Evolutionary conservation across 768 basidiomycete species (phyloP).

Genomic region (Wakefieldia striispora): DNA sequence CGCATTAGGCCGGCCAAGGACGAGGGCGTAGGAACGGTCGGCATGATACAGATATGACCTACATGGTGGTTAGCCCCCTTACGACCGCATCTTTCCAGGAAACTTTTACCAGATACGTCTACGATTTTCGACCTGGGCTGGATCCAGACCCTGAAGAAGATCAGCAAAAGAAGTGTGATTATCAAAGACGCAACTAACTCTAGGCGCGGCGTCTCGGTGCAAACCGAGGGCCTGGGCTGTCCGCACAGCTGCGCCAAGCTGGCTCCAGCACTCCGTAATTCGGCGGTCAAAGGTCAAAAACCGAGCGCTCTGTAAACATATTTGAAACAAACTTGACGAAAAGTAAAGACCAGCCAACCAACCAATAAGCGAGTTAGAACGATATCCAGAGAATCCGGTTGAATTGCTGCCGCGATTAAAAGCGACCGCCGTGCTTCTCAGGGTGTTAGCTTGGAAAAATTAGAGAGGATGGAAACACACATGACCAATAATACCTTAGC

Average conservation of each 20-base stretch:
- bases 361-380: constrained; percentile 88
- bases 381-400: constrained; percentile 88
- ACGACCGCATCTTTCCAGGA: neutral
- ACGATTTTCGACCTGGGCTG: constrained; percentile 80
- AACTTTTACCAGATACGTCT: constrained; percentile 78
- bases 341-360: constrained; percentile 10
- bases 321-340: constrained; percentile 6
- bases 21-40: constrained; percentile 87
- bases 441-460: constrained; percentile 18
- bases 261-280: constrained; percentile 95
- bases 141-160: constrained; percentile 59
- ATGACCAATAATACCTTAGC: constrained; percentile 92
- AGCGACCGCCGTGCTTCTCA: constrained; percentile 76
- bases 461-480: constrained; percentile 46
- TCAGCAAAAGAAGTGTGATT: constrained; percentile 5
- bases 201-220: constrained; percentile 82
- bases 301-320: constrained; percentile 57
- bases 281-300: constrained; percentile 71
- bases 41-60: constrained; percentile 94
- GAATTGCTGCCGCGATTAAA: constrained; percentile 89
- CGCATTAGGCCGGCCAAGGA: constrained; percentile 86
- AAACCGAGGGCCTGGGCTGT: constrained; percentile 93
- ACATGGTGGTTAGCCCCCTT: constrained; percentile 10
- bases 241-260: constrained; percentile 87
- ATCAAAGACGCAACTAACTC: constrained; percentile 47